Evolutionary conservation across 352 stramenopile species (phyloP).

Genomic region (Phytophthora niederhauseri): DNA sequence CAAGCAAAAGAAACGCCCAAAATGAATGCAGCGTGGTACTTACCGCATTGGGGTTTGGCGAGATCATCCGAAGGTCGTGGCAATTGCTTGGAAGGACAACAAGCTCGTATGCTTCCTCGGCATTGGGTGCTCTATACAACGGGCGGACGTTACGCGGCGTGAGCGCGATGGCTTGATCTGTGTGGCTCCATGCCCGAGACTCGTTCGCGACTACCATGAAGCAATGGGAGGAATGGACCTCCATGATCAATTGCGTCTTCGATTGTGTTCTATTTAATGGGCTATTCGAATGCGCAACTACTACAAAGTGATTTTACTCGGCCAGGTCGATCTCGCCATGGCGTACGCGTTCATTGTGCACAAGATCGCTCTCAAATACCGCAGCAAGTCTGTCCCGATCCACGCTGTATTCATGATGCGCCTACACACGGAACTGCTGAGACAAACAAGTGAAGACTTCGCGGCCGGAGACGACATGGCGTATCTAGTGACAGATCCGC

Average conservation of each 20-base stretch:
- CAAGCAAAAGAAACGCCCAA: not conserved
- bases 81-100: not conserved
- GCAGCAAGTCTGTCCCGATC: not conserved
- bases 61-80: not conserved
- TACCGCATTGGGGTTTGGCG: not conserved
- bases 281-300: slow-evolving; percentile 18
- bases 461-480: not conserved
- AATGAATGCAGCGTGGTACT: not conserved
- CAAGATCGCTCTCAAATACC: slow-evolving; percentile 4
- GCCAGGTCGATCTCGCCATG: slow-evolving; percentile 26
- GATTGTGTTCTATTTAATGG: not conserved
- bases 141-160: not conserved
- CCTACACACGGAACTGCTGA: slow-evolving; percentile 13
- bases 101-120: slow-evolving; percentile 1
- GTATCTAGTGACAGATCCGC: slow-evolving; percentile 10
- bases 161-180: not conserved
- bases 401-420: slow-evolving; percentile 1
- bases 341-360: slow-evolving; percentile 30
- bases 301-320: slow-evolving; percentile 33
- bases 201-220: slow-evolving; percentile 10
- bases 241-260: not conserved
- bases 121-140: slow-evolving; percentile 8
- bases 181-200: not conserved
- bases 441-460: slow-evolving; percentile 19
- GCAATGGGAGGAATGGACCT: not conserved